Evolutionary conservation across 83 land plant genomes (phyloP).

Genomic region (Thuja plicata): DNA sequence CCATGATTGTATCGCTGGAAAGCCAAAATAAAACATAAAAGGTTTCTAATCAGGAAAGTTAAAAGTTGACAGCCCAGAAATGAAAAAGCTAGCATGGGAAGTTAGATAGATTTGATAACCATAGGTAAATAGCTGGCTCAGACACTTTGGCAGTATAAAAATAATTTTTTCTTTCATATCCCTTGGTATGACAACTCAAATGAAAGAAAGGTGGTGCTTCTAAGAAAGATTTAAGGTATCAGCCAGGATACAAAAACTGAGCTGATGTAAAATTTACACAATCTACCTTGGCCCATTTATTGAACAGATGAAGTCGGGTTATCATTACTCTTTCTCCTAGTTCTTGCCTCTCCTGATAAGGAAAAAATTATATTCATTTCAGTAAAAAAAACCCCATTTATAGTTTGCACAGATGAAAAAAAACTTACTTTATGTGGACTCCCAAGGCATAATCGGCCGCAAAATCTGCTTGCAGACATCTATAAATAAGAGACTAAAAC

Average conservation of each 20-base stretch:
- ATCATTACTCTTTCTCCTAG: slow-evolving; percentile 97
- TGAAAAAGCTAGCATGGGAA: neutral
- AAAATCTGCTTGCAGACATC: slow-evolving; percentile 5
- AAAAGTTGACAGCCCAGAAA: neutral
- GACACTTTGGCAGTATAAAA: neutral
- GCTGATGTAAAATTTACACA: neutral
- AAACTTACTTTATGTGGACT: neutral
- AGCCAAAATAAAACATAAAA: slow-evolving; percentile 9
- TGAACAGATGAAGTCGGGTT: slow-evolving; percentile 89
- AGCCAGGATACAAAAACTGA: neutral
- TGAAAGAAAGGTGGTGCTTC: neutral
- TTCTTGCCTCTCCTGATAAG: slow-evolving; percentile 84
- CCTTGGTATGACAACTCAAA: neutral
- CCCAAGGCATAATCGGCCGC: neutral
- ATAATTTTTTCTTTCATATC: neutral
- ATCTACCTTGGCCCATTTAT: slow-evolving; percentile 94
- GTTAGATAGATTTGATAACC: neutral
- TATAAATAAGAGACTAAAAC: neutral
- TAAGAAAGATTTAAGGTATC: slow-evolving; percentile 3
- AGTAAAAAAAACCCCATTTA: neutral
- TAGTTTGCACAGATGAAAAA: neutral
- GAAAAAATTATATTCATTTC: neutral
- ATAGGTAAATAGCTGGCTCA: neutral
- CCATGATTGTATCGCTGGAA: slow-evolving; percentile 81
- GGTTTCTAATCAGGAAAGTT: slow-evolving; percentile 6